phyloP scores from a whole-genome alignment of 2,329 filamentous ascomycete genomes.

The Phialocephala subalpina region DNA sequence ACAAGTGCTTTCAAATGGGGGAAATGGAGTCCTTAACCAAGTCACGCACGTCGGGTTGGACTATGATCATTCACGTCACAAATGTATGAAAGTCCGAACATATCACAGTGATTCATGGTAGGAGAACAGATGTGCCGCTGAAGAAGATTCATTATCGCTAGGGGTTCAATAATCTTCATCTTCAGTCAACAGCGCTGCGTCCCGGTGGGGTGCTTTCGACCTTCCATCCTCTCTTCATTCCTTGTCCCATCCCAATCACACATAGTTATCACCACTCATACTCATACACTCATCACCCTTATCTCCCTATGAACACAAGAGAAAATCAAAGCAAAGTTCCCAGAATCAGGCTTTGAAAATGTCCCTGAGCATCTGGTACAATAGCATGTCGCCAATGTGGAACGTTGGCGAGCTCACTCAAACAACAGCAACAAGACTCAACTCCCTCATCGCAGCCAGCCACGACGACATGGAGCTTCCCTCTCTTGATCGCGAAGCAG shows the following conservation, averaged over 20 bases:
- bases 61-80: background rate
- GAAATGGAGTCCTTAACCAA: no score
- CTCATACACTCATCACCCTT: background rate
- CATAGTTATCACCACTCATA: background rate
- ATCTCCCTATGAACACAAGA: background rate
- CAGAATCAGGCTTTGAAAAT: background rate
- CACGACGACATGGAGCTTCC: background rate
- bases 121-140: background rate
- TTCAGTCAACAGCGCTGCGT: background rate
- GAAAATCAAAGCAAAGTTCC: background rate
- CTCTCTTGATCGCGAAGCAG: background rate
- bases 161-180: background rate
- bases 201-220: background rate
- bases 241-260: background rate
- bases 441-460: slow-evolving; percentile 14
- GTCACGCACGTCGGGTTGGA: no score
- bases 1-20: no score
- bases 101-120: background rate
- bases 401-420: background rate
- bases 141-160: background rate
- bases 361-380: background rate
- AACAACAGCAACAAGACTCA: slow-evolving; percentile 18
- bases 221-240: background rate
- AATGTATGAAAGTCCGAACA: background rate
- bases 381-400: no score